These are phyloP conservation scores for Populus tremula DNA, from an alignment of 345 rosid genomes.

Conservation along the genomic window DNA sequence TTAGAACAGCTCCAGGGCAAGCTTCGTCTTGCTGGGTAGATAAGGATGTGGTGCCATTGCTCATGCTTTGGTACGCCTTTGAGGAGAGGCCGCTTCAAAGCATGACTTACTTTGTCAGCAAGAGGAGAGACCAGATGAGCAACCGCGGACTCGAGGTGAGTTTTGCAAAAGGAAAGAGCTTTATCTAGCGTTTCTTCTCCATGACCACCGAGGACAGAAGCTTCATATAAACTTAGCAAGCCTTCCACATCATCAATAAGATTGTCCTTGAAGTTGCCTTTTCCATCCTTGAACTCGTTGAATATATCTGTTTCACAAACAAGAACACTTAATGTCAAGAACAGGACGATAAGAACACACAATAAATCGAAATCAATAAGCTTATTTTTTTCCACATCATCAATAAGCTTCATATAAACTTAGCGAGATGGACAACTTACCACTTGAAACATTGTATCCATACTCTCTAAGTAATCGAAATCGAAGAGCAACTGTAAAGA, in stretches of 20 bases:
- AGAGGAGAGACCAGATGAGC: neutral
- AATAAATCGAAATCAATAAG: too few relatives aligned
- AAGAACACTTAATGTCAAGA: neutral
- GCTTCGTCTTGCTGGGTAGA: conserved; percentile 17
- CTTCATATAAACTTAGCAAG: too few relatives aligned
- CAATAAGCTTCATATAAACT: too few relatives aligned
- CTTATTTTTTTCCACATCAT: too few relatives aligned
- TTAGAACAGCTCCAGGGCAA: neutral
- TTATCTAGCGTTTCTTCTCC: conserved; percentile 14
- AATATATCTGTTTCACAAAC: neutral
- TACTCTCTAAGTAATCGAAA: conserved; percentile 28
- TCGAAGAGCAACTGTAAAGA: conserved; percentile 12
- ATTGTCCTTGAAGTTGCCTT: conserved; percentile 1
- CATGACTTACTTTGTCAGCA: neutral
- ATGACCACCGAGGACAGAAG: neutral
- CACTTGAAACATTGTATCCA: conserved; percentile 12
- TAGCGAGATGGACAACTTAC: neutral
- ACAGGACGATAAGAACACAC: too few relatives aligned
- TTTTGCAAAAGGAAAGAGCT: neutral
- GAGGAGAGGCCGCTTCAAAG: conserved; percentile 8
- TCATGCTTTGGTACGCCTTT: conserved; percentile 15
- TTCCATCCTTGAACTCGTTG: neutral
- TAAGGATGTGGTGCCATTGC: conserved; percentile 12
- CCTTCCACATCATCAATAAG: neutral
- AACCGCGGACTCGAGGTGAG: neutral